Evolutionary conservation across 2,329 filamentous ascomycete species (phyloP), one percentile per base, ranked within the genome.

Genomic region (Knufia petricola): DNA sequence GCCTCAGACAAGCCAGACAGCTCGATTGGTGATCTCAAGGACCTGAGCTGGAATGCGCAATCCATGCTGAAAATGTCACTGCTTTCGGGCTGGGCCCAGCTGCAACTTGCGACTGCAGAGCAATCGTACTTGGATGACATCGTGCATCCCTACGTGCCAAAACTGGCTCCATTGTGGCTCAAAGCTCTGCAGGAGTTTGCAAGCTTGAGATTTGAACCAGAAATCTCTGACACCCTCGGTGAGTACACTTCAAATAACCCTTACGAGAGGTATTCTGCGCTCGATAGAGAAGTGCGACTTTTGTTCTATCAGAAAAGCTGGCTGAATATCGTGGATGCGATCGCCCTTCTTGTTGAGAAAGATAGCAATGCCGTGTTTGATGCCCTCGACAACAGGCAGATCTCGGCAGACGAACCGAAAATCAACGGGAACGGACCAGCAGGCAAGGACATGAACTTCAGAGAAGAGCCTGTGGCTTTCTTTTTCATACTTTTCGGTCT

Each of bases 21-120:
- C 28, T 54, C 58, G 9, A 96, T 98, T 61, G 92, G 92, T 13
- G 94, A 98, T 57, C 74, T 98, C 4, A 87, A 87, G 66, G 87
- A 87, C 0, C 78, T 98, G 15, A 95, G 89, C 62, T 88, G 90
- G 1, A 98, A 98, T 63, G 90, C 92, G 0, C 86, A 94, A 61
- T 87, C 95, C 42, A 98, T 98, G 92, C 87, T 98, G 48, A 95
- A 94, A 66, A 92, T 96, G 79, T 84, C 92, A 0, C 84, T 98
- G 1, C 94, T 95, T 65, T 92, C 90, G 1, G 92, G 90, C 1
- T 98, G 92, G 92, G 94, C 92, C 3, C 87, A 95, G 63, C 75
- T 98, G 26, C 92, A 98, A 66, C 89, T 98, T 53, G 88, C 92
- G 21, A 96, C 90, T 66, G 81, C 81, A 3, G 90, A 96, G 61